phyloP scores from a whole-genome alignment of 1,284 basidiomycete species.

The Fomitopsis palustris region DNA sequence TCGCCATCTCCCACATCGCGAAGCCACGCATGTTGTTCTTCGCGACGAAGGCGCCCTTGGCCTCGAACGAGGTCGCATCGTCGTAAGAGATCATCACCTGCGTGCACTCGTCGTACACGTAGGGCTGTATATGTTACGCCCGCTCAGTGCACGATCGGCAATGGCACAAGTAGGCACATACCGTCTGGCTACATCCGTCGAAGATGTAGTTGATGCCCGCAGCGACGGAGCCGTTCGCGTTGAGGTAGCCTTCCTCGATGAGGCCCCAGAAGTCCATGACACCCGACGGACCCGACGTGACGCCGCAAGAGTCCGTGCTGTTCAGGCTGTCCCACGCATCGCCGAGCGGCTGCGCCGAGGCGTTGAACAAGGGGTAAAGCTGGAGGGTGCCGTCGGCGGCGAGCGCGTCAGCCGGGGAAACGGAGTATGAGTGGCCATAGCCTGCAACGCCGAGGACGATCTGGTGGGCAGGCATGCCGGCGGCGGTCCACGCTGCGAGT shows the following conservation, averaged over 20 bases:
- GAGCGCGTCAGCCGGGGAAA: conserved; percentile 40
- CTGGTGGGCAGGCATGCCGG: conserved; percentile 76
- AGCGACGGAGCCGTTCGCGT: conserved; percentile 45
- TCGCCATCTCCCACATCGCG: conserved; percentile 62
- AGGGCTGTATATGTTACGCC: conserved; percentile 41
- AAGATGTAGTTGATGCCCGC: conserved; percentile 48
- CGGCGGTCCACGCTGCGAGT: conserved; percentile 69
- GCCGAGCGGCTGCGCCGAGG: conserved; percentile 41
- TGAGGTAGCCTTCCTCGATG: conserved; percentile 50
- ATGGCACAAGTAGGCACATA: conserved; percentile 29
- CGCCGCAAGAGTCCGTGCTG: conserved; percentile 53
- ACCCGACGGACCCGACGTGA: conserved; percentile 39
- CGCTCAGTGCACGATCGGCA: background rate
- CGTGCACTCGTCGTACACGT: conserved; percentile 52
- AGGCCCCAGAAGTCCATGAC: conserved; percentile 61
- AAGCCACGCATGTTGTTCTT: conserved; percentile 52
- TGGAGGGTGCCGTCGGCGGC: conserved; percentile 30
- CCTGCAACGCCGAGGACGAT: conserved; percentile 81
- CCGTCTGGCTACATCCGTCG: conserved; percentile 67
- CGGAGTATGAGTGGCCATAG: conserved; percentile 66
- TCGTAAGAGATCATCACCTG: conserved; percentile 63
- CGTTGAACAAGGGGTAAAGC: conserved; percentile 49
- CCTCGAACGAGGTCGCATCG: conserved; percentile 49
- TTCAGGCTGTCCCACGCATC: conserved; percentile 53
- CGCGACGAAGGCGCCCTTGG: conserved; percentile 60